Conservation (phyloP, 164 flowering plant species). For the Liriodendron chinense region DNA sequence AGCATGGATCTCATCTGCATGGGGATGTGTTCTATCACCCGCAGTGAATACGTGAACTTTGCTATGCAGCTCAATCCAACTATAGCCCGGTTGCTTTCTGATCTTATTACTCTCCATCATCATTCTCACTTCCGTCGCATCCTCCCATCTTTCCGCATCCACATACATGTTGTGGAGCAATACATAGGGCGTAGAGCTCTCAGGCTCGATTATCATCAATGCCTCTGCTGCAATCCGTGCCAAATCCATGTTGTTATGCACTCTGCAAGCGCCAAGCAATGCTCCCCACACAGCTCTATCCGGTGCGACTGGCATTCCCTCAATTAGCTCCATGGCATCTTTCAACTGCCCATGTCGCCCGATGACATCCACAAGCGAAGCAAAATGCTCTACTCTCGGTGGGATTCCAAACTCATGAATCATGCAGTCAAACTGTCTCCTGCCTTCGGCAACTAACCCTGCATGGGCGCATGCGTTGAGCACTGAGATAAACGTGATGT, state of each 20-base stretch:
- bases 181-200: conserved; percentile 13
- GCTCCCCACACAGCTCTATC: conserved; percentile 22
- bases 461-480: conserved; percentile 19
- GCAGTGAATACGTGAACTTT: conserved; percentile 3
- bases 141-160: conserved; percentile 16
- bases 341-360: conserved; percentile 14
- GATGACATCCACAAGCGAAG: conserved; percentile 15
- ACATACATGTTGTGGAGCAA: conserved; percentile 15
- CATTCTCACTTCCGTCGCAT: conserved; percentile 9
- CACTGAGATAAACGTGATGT: conserved; percentile 18
- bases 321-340: conserved; percentile 13
- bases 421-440: conserved; percentile 16
- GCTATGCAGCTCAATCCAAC: conserved; percentile 14
- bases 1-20: conserved; percentile 2
- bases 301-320: conserved; percentile 13
- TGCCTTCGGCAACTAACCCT: conserved; percentile 18
- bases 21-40: conserved; percentile 1
- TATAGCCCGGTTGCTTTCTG: conserved; percentile 14
- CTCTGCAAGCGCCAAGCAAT: conserved; percentile 18
- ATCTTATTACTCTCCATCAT: conserved; percentile 12
- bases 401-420: conserved; percentile 13
- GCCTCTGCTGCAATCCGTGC: conserved; percentile 18
- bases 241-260: conserved; percentile 13
- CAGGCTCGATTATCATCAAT: conserved; percentile 13
- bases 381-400: conserved; percentile 23